Evolutionary conservation across 2,329 filamentous ascomycete species (phyloP).

Genomic region (Lecanicillium sp.): DNA sequence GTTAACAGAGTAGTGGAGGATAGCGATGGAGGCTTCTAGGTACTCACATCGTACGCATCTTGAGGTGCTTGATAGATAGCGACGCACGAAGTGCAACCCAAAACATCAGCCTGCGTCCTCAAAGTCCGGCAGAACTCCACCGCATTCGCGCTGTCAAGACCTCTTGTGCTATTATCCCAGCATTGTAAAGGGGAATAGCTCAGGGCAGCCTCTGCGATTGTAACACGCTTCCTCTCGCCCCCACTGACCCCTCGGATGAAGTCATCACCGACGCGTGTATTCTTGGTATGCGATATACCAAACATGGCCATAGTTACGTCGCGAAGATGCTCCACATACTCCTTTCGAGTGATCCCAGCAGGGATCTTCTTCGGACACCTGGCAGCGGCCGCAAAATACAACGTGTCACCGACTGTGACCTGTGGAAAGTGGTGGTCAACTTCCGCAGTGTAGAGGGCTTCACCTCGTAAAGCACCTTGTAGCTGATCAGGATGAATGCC

Average conservation of each 20-base stretch:
- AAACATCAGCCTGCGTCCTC: constrained; percentile 12
- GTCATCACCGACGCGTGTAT: constrained; percentile 45
- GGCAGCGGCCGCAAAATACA: constrained; percentile 52
- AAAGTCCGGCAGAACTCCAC: constrained; percentile 33
- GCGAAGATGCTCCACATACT: constrained; percentile 37
- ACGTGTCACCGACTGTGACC: constrained; percentile 51
- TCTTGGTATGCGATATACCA: constrained; percentile 43
- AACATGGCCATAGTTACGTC: constrained; percentile 47
- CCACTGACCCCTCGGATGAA: constrained; percentile 44
- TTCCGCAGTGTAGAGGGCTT: constrained; percentile 60
- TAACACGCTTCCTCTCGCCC: constrained; percentile 35
- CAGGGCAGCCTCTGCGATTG: constrained; percentile 18
- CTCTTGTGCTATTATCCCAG: constrained; percentile 42
- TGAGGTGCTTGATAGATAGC: constrained; percentile 53
- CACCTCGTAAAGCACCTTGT: constrained; percentile 45
- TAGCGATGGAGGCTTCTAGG: no score
- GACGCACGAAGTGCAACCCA: constrained; percentile 10
- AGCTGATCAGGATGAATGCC: constrained; percentile 49
- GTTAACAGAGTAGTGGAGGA: no score
- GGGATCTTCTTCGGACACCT: constrained; percentile 39
- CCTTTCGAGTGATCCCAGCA: constrained; percentile 30
- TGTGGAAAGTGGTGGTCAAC: constrained; percentile 55
- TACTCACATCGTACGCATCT: constrained; percentile 37
- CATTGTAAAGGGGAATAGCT: constrained; percentile 16
- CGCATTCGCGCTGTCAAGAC: constrained; percentile 44